Conservation (phyloP, 768 basidiomycete species). For the Rhodotorula paludigena region DNA sequence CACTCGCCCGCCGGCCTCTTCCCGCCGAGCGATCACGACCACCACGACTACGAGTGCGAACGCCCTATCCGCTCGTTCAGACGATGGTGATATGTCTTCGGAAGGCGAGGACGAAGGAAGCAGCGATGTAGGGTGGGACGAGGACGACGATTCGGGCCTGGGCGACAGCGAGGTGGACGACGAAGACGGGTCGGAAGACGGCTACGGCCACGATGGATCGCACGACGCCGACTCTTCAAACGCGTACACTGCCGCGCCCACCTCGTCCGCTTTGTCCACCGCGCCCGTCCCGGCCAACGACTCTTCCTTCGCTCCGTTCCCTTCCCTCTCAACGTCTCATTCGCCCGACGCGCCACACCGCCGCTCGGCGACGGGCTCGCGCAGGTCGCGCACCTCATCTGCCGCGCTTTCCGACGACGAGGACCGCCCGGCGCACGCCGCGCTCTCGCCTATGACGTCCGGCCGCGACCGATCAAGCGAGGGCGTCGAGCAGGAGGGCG, state of each 20-base stretch:
- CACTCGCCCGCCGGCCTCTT: background rate
- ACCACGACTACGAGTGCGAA: slow-evolving; percentile 10
- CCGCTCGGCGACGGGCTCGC: background rate
- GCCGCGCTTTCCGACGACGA: slow-evolving; percentile 13
- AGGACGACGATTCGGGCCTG: slow-evolving; percentile 32
- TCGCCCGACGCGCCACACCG: background rate
- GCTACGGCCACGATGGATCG: background rate
- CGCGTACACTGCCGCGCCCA: background rate
- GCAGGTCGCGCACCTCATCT: slow-evolving; percentile 18
- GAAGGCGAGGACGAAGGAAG: background rate
- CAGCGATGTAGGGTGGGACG: slow-evolving; percentile 20
- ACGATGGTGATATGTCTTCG: background rate
- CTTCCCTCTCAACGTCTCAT: no score
- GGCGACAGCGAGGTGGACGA: slow-evolving; percentile 21
- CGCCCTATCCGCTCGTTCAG: background rate
- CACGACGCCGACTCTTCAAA: background rate
- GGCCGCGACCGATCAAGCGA: no score
- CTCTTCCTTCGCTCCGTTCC: no score
- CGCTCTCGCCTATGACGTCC: no score
- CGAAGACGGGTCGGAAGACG: slow-evolving; percentile 9
- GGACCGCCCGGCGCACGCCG: background rate
- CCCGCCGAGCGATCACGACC: slow-evolving; percentile 9
- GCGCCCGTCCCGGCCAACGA: no score
- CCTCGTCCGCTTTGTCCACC: background rate
- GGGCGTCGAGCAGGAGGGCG: background rate